A percentile compares a stretch with the other conserved stretches of the same genome.
These are phyloP conservation scores for Erigeron canadensis DNA, from an alignment of 129 eudicot genomes.

Conservation along the genomic window DNA sequence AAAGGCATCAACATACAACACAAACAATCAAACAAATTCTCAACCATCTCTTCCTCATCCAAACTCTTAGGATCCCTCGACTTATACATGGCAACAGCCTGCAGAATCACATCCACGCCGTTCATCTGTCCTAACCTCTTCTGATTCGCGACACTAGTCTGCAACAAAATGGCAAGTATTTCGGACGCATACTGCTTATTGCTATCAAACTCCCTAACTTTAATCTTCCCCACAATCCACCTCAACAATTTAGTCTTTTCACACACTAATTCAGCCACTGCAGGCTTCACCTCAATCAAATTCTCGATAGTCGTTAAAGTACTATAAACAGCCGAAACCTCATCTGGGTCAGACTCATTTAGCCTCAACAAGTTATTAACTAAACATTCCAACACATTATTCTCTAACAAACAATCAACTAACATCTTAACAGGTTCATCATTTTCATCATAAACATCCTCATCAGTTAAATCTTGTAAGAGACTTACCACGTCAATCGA, in stretches of 20 bases:
- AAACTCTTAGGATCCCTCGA: constrained; percentile 75
- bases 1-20: constrained; percentile 97
- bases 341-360: constrained; percentile 71
- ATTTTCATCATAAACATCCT: constrained; percentile 75
- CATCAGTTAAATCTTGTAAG: constrained; percentile 86
- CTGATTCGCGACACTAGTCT: constrained; percentile 80
- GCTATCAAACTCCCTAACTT: constrained; percentile 83
- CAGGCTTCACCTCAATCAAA: constrained; percentile 81
- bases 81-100: constrained; percentile 93
- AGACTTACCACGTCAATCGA: constrained; percentile 72
- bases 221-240: constrained; percentile 88
- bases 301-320: constrained; percentile 82
- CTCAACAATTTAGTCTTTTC: constrained; percentile 82
- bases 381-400: constrained; percentile 72
- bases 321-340: constrained; percentile 60
- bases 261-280: constrained; percentile 84
- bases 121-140: constrained; percentile 89
- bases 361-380: constrained; percentile 68
- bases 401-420: constrained; percentile 76
- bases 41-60: constrained; percentile 99
- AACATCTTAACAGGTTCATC: constrained; percentile 66
- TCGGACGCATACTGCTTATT: constrained; percentile 97
- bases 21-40: constrained; percentile 91
- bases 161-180: constrained; percentile 88
- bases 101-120: constrained; percentile 94